Conservation (phyloP, 768 basidiomycete species). For the Russula earlei region DNA sequence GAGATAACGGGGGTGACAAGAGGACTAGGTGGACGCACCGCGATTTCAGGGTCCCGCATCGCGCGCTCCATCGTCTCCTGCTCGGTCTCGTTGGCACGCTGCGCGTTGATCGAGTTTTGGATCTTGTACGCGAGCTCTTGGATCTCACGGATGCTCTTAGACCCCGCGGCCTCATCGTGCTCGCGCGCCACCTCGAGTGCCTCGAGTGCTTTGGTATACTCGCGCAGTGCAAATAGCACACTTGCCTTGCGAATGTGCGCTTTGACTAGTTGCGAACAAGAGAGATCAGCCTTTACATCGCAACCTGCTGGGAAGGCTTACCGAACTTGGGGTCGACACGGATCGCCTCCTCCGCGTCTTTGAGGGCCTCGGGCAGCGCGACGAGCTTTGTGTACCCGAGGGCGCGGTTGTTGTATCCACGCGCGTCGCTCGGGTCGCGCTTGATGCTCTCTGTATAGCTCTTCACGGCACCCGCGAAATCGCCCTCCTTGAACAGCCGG, state of each 20-base stretch:
- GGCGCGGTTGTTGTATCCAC: constrained; percentile 97
- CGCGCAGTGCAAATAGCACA: constrained; percentile 84
- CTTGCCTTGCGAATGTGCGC: constrained; percentile 90
- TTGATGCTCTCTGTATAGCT: constrained; percentile 94
- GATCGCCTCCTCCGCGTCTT: constrained; percentile 92
- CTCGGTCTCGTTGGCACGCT: constrained; percentile 79
- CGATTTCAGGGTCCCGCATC: constrained; percentile 96
- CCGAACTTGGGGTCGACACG: constrained; percentile 81
- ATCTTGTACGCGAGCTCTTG: constrained; percentile 70
- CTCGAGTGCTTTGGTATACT: constrained; percentile 79
- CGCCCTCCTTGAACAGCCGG: constrained; percentile 78
- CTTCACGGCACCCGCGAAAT: constrained; percentile 89
- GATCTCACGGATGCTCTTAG: constrained; percentile 80
- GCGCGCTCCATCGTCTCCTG: constrained; percentile 89
- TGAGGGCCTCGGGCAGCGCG: constrained; percentile 90
- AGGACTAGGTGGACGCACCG: constrained; percentile 42
- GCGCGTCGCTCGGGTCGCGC: constrained; percentile 80
- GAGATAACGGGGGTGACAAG: neutral
- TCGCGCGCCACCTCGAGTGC: constrained; percentile 70
- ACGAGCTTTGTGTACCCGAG: constrained; percentile 92
- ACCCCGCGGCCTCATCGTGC: constrained; percentile 52
- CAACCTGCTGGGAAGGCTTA: constrained; percentile 27
- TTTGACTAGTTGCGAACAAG: constrained; percentile 48
- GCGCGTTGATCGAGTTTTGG: constrained; percentile 65
- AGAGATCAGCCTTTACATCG: neutral